Evolutionary conservation across 2,329 filamentous ascomycete genomes (phyloP).

Genomic region (Thermoascus crustaceus): DNA sequence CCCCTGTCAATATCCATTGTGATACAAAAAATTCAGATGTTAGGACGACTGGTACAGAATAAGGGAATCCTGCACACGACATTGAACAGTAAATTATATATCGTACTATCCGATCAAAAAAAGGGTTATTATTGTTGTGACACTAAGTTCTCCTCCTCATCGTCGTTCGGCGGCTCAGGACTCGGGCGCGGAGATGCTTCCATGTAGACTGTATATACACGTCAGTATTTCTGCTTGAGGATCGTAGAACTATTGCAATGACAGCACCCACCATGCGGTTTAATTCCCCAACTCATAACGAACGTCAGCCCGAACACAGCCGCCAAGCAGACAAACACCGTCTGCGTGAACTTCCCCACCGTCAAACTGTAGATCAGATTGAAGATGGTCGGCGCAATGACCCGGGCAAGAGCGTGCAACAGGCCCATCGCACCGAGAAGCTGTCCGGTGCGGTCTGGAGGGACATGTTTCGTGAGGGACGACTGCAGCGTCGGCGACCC

Average conservation of each 20-base stretch:
- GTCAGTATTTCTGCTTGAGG: conserved; percentile 11
- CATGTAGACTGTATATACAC: not conserved
- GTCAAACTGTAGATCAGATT: conserved; percentile 80
- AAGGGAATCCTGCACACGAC: too few relatives aligned
- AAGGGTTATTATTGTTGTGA: too few relatives aligned
- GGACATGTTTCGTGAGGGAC: conserved; percentile 83
- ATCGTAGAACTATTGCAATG: not conserved
- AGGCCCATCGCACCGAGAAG: conserved; percentile 83
- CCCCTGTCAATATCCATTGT: too few relatives aligned
- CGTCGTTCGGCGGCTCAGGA: not conserved
- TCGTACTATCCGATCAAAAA: too few relatives aligned
- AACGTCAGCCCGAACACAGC: conserved; percentile 60
- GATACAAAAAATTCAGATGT: too few relatives aligned
- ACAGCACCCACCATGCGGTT: conserved; percentile 59
- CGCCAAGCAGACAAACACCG: conserved; percentile 70
- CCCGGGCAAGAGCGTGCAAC: conserved; percentile 70
- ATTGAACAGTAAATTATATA: too few relatives aligned
- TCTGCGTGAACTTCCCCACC: conserved; percentile 67
- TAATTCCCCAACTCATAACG: conserved; percentile 60
- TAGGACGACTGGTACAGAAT: too few relatives aligned
- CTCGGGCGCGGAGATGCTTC: not conserved
- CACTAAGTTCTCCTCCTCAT: too few relatives aligned
- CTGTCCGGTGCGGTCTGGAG: conserved; percentile 70
- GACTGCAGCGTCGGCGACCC: conserved; percentile 78
- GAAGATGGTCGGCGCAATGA: conserved; percentile 73